Conservation (phyloP, 1,284 basidiomycete species). For the Austroboletus niveus region DNA sequence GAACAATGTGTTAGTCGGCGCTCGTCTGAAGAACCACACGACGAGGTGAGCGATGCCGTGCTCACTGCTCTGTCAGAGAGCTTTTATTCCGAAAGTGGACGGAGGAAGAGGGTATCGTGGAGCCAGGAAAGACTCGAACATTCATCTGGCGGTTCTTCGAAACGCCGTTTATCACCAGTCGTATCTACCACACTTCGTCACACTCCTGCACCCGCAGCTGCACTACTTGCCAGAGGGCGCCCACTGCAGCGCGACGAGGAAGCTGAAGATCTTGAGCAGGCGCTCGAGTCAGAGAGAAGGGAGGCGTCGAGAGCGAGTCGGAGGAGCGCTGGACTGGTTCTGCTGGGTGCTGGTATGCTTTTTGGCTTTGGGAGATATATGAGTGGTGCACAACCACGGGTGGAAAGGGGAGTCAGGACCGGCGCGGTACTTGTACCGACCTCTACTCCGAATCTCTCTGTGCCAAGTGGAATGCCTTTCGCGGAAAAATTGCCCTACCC, state of each 20-base stretch:
- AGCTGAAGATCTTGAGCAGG: constrained; percentile 22
- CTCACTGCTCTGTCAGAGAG: constrained; percentile 62
- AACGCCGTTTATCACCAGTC: constrained; percentile 25
- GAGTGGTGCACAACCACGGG: constrained; percentile 28
- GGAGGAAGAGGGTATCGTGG: constrained; percentile 62
- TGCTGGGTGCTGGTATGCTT: constrained; percentile 67
- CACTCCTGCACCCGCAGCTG: constrained; percentile 18
- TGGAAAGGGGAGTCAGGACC: constrained; percentile 26
- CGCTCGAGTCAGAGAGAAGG: constrained; percentile 29
- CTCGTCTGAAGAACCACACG: constrained; percentile 39
- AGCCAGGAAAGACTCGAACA: constrained; percentile 54
- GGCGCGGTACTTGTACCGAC: constrained; percentile 36
- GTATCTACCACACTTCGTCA: constrained; percentile 36
- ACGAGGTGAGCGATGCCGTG: constrained; percentile 51
- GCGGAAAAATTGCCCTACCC: not conserved
- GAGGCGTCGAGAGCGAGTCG: constrained; percentile 58
- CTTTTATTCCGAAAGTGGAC: constrained; percentile 65
- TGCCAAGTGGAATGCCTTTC: constrained; percentile 7
- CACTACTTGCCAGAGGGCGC: constrained; percentile 43
- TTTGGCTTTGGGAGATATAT: constrained; percentile 60
- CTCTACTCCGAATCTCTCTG: constrained; percentile 7
- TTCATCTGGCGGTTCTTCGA: constrained; percentile 41
- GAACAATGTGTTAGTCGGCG: constrained; percentile 11
- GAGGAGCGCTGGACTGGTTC: constrained; percentile 67
- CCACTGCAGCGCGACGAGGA: constrained; percentile 41